Conservation (phyloP, 2,329 filamentous ascomycete genomes). For the Coniochaeta sp. region DNA sequence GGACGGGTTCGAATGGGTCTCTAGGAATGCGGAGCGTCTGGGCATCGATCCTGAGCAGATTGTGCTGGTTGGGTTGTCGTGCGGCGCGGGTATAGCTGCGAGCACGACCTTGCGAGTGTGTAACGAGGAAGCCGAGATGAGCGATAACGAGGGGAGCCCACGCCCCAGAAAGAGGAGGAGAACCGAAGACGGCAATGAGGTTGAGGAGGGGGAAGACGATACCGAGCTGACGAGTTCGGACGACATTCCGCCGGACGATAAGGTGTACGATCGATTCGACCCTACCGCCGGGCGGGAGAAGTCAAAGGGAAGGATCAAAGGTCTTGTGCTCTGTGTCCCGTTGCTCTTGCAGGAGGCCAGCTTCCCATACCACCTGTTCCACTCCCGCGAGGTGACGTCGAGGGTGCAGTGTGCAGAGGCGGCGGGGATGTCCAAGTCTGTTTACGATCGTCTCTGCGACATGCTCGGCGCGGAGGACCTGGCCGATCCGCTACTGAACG, state of each 20-base stretch:
- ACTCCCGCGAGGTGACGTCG: not conserved
- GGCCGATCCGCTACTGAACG: not conserved
- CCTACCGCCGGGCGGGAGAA: not conserved
- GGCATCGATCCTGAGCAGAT: not conserved
- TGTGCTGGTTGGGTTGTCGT: not conserved
- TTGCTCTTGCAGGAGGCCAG: not conserved
- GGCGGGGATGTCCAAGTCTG: not conserved
- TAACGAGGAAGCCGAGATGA: not conserved
- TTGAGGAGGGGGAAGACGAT: not conserved
- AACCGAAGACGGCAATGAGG: not conserved
- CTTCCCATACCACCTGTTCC: not conserved
- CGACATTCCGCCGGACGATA: not conserved
- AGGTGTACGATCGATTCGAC: not conserved
- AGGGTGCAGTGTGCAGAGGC: not conserved
- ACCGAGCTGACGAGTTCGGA: not conserved
- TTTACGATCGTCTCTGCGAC: not conserved
- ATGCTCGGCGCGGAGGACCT: not conserved
- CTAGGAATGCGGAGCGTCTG: not conserved
- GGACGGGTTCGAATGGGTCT: not conserved
- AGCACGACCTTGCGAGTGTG: not conserved
- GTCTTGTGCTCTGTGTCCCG: not conserved
- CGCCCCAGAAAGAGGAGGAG: not conserved
- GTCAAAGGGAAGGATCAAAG: not conserved
- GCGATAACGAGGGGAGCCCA: not conserved
- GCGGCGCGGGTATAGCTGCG: not conserved